phyloP scores from a whole-genome alignment of 2,329 filamentous ascomycete species.

The Ophiostoma fasciatum region DNA sequence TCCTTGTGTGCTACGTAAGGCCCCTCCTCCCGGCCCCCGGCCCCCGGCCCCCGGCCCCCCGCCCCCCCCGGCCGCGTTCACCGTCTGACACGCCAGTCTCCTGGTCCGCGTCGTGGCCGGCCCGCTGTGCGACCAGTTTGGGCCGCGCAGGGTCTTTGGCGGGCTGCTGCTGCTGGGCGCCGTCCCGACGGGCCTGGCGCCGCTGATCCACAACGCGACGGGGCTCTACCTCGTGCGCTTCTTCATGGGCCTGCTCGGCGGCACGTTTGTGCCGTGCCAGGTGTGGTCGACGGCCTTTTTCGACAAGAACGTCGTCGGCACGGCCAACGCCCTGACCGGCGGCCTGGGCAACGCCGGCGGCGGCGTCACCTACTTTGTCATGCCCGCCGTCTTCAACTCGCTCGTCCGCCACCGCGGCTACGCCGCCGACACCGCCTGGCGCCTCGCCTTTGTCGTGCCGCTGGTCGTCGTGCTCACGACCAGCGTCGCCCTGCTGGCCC shows the following conservation, averaged over 20 bases:
- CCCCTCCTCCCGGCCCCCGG: neutral
- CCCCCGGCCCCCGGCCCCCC: neutral
- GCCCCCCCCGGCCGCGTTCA: too few species aligned
- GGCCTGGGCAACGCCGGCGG: slow-evolving; percentile 81
- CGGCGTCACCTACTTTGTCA: slow-evolving; percentile 84
- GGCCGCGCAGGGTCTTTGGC: slow-evolving; percentile 67
- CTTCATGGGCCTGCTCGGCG: slow-evolving; percentile 68
- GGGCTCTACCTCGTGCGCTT: slow-evolving; percentile 63
- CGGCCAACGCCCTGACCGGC: slow-evolving; percentile 71
- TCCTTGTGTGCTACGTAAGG: slow-evolving; percentile 55
- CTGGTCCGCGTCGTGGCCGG: slow-evolving; percentile 66
- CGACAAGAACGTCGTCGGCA: slow-evolving; percentile 82
- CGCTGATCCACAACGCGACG: slow-evolving; percentile 51
- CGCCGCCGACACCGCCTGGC: slow-evolving; percentile 58
- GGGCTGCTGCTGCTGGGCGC: slow-evolving; percentile 62
- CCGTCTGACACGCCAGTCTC: slow-evolving; percentile 30
- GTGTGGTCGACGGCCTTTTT: slow-evolving; percentile 91
- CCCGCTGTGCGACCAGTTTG: slow-evolving; percentile 73
- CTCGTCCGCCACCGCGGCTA: slow-evolving; percentile 46
- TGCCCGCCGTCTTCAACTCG: slow-evolving; percentile 79
- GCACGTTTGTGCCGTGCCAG: slow-evolving; percentile 71
- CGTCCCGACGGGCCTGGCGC: slow-evolving; percentile 69
- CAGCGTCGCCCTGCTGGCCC: slow-evolving; percentile 52
- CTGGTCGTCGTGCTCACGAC: slow-evolving; percentile 58
- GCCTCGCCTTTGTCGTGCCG: slow-evolving; percentile 71